These are phyloP conservation scores for Cyclotella atomus DNA, from an alignment of 108 stramenopile genomes.

Conservation along the genomic window DNA sequence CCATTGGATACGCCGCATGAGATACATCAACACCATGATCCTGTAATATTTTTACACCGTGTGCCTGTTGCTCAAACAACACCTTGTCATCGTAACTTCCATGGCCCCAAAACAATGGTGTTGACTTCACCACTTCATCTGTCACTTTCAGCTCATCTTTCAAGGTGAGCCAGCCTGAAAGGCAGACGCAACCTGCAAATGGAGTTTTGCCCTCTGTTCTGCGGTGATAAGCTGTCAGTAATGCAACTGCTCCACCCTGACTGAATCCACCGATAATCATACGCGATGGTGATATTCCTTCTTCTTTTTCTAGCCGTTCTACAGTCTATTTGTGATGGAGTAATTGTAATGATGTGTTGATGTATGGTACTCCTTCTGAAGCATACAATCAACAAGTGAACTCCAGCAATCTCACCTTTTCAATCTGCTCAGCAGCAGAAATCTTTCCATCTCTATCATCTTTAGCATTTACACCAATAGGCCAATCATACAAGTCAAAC, in stretches of 20 bases:
- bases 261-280: constrained; percentile 88
- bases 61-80: constrained; percentile 76
- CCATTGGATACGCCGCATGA: constrained; percentile 63
- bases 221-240: constrained; percentile 69
- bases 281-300: constrained; percentile 59
- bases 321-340: constrained; percentile 28
- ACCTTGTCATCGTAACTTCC: constrained; percentile 85
- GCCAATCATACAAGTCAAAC: constrained; percentile 92
- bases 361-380: not conserved
- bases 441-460: constrained; percentile 68
- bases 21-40: constrained; percentile 46
- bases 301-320: constrained; percentile 45
- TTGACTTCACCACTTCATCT: constrained; percentile 49
- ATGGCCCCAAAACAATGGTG: constrained; percentile 88
- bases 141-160: constrained; percentile 52
- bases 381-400: not conserved
- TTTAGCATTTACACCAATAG: constrained; percentile 68
- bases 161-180: constrained; percentile 81
- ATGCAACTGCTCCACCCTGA: constrained; percentile 84
- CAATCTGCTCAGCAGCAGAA: constrained; percentile 51
- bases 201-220: constrained; percentile 32
- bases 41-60: constrained; percentile 67
- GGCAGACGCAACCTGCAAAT: constrained; percentile 74
- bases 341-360: not conserved
- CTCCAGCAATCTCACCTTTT: constrained; percentile 22